Evolutionary conservation across 768 basidiomycete species (phyloP).

Genomic region (Candolleomyces aberdarensis): DNA sequence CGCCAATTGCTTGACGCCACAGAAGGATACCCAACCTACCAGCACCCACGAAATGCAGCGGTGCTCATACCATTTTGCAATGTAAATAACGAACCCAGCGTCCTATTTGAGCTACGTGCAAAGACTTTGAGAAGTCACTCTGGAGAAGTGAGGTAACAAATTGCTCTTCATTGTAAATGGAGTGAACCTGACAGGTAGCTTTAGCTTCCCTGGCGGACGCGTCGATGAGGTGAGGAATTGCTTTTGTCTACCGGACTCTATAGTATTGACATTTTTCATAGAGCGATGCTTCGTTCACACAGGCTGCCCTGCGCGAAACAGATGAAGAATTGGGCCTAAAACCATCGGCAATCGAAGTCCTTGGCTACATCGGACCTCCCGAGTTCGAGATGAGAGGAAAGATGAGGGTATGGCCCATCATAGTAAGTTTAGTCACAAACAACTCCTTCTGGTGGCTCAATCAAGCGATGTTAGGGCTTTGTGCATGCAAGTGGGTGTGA

Average conservation of each 20-base stretch:
- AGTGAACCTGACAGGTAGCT: background rate
- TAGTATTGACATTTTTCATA: constrained; percentile 21
- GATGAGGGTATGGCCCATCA: constrained; percentile 71
- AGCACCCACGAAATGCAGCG: constrained; percentile 48
- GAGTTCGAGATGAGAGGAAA: constrained; percentile 54
- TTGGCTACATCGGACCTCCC: constrained; percentile 64
- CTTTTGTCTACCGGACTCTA: constrained; percentile 1
- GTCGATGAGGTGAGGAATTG: constrained; percentile 52
- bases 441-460: background rate
- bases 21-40: constrained; percentile 9
- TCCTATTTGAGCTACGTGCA: constrained; percentile 70
- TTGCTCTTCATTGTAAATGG: background rate
- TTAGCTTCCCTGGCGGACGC: constrained; percentile 73
- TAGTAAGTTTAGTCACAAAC: constrained; percentile 46
- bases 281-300: constrained; percentile 52
- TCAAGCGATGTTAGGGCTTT: constrained; percentile 34
- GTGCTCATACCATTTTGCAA: constrained; percentile 80
- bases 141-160: constrained; percentile 73
- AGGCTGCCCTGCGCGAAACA: constrained; percentile 69
- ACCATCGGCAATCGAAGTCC: constrained; percentile 57
- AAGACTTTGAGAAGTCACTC: constrained; percentile 65
- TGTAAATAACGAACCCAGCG: constrained; percentile 58
- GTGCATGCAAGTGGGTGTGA: constrained; percentile 21
- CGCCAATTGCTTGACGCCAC: constrained; percentile 20
- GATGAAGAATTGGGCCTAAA: constrained; percentile 68